Percentiles rank a stretch among this genome's conserved stretches.
Evolutionary conservation across 2,329 filamentous ascomycete species (phyloP).

Genomic region (Clarireedia hainanense): DNA sequence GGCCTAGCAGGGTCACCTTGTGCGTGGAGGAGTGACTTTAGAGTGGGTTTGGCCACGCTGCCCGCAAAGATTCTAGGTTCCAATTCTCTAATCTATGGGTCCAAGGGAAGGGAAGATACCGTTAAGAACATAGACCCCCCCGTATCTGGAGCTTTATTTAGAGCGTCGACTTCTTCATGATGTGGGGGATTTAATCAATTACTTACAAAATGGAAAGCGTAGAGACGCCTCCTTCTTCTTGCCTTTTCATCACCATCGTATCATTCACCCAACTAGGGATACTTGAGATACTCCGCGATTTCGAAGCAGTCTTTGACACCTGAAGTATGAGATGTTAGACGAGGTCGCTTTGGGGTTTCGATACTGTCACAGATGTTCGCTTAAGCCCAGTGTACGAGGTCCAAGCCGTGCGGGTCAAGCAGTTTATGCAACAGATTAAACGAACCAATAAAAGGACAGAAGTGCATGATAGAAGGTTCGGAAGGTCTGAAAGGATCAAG

Average conservation of each 20-base stretch:
- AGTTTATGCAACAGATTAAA: constrained; percentile 16
- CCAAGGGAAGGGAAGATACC: neutral
- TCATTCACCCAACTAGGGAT: neutral
- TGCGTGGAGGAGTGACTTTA: constrained; percentile 3
- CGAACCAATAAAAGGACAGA: neutral
- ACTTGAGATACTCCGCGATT: constrained; percentile 2
- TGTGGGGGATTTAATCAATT: constrained; percentile 2
- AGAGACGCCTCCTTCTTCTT: neutral
- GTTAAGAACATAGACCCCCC: neutral
- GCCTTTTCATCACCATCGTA: neutral
- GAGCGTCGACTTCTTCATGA: neutral
- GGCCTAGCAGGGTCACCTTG: constrained; percentile 12
- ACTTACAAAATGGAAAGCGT: neutral
- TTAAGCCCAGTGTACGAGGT: constrained; percentile 12
- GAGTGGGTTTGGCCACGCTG: constrained; percentile 10
- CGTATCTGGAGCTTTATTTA: constrained; percentile 1
- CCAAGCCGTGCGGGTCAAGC: constrained; percentile 10
- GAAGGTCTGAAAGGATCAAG: neutral
- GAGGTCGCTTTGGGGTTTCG: constrained; percentile 26
- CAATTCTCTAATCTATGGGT: constrained; percentile 9
- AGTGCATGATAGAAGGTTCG: neutral
- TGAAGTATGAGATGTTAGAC: constrained; percentile 18
- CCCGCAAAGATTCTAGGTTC: constrained; percentile 16
- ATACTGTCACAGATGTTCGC: constrained; percentile 26
- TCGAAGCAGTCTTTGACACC: constrained; percentile 11